A percentile compares a stretch with the other conserved stretches of the same genome.
Evolutionary conservation across 805 yeast genomes (phyloP).

Genomic region (Zygoascus flipseniorum): DNA sequence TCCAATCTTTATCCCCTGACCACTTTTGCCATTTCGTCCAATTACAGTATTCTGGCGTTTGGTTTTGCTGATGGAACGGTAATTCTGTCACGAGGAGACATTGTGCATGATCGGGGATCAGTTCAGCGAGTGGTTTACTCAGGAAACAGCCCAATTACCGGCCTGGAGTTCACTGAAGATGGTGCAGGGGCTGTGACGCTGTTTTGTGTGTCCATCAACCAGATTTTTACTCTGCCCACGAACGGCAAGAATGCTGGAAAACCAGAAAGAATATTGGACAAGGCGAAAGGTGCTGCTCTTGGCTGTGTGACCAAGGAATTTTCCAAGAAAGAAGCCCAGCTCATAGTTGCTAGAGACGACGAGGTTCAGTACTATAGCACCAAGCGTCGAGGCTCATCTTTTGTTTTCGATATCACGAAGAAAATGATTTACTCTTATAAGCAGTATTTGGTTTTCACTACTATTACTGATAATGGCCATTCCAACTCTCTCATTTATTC

Average conservation of each 20-base stretch:
- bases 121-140: conserved; percentile 75
- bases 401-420: conserved; percentile 52
- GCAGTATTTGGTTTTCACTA: conserved; percentile 48
- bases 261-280: conserved; percentile 42
- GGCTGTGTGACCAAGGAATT: conserved; percentile 33
- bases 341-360: conserved; percentile 60
- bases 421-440: conserved; percentile 43
- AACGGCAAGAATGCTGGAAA: conserved; percentile 70
- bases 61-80: conserved; percentile 85
- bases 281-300: conserved; percentile 37
- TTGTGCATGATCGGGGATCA: conserved; percentile 81
- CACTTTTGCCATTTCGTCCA: conserved; percentile 45
- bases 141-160: conserved; percentile 73
- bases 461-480: conserved; percentile 31
- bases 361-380: conserved; percentile 53
- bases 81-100: conserved; percentile 76
- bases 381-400: conserved; percentile 32
- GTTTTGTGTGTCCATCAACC: conserved; percentile 68
- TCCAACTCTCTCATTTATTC: conserved; percentile 13
- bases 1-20: conserved; percentile 73
- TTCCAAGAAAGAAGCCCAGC: conserved; percentile 25
- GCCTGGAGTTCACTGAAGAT: conserved; percentile 45
- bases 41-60: conserved; percentile 56
- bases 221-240: conserved; percentile 62
- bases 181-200: conserved; percentile 37